Percentiles rank a stretch among this genome's conserved stretches.
Evolutionary conservation across 106 monocot genomes (phyloP).

Genomic region (Platanthera zijinensis): DNA sequence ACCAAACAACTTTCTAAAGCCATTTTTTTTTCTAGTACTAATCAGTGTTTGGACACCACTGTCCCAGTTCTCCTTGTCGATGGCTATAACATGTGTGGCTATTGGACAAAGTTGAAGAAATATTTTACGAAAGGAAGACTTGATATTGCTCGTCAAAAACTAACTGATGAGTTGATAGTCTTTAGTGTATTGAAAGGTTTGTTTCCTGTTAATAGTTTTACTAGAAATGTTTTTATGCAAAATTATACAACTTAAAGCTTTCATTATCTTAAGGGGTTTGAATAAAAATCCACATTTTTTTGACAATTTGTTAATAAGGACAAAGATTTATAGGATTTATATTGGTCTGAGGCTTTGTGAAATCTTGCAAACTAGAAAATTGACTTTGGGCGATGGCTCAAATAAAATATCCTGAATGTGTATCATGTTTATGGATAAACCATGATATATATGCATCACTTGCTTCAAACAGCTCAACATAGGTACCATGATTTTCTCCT

Average conservation of each 20-base stretch:
- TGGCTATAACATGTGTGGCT: constrained; percentile 97
- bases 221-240: neutral
- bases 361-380: too few species aligned
- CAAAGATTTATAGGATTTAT: too few species aligned
- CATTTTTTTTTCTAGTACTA: constrained; percentile 57
- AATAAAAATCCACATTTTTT: too few species aligned
- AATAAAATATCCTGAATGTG: too few species aligned
- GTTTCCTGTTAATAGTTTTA: constrained; percentile 2
- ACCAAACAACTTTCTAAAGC: constrained; percentile 7
- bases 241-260: neutral
- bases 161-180: constrained; percentile 75
- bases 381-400: too few species aligned
- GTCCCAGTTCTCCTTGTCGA: constrained; percentile 88
- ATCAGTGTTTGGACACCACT: constrained; percentile 64
- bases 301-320: too few species aligned
- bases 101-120: constrained; percentile 89
- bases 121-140: constrained; percentile 85
- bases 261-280: neutral
- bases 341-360: too few species aligned
- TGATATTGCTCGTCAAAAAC: constrained; percentile 76
- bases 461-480: too few species aligned
- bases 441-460: too few species aligned
- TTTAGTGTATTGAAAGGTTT: constrained; percentile 81
- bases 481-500: too few species aligned
- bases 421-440: too few species aligned